Base-by-base conservation (phyloP, 2,329 filamentous ascomycete species). In the Orbilia ellipsospora region DNA sequence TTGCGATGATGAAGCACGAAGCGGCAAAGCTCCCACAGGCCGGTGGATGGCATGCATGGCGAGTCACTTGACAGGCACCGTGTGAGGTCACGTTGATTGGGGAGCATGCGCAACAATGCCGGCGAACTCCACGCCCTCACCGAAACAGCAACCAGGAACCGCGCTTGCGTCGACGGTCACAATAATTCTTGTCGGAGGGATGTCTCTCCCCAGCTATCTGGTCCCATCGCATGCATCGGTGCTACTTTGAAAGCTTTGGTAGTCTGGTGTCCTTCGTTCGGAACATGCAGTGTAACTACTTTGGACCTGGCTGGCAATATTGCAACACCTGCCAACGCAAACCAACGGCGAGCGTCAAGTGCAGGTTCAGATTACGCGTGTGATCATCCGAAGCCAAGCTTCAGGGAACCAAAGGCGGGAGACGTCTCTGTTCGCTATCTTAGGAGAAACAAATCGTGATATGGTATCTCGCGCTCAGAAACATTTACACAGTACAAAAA, bases 381-480 rank as follows among this genome's bases (percentile, higher is more conserved):
- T 7, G 31, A 48, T 12, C 48, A 36, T 36, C 5, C 31, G 6
- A 52, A 23, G n/a, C 31, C 10, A 36, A 36, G 44, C 44, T 48
- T 48, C 44, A 48, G 31, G 31, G 31, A 36, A 48, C 18, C 48
- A 20, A 52, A 52, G n/a, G 48, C 48, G 20, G 31, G 6, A 40
- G 36, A 18, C 40, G 18, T 59, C 15, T 59, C 40, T 45, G 36
- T 45, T 59, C 2, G 13, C 62, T 64, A 65, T 54, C 52, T 73
- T 36, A 10, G 31, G 28, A 57, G 55, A 18, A 63, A 44, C 23
- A 74, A 40, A 62, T 68, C 51, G 57, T 65, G 42, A 52, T 51
- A 48, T 75, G 72, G 72, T 75, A 75, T 75, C 72, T 69, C 59
- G 72, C 70, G 72, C 64, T 69, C 59, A 65, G 15, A 48, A 48